Evolutionary conservation across 1,139 yeast genomes (phyloP).

Genomic region (Kodamaea fungicola): DNA sequence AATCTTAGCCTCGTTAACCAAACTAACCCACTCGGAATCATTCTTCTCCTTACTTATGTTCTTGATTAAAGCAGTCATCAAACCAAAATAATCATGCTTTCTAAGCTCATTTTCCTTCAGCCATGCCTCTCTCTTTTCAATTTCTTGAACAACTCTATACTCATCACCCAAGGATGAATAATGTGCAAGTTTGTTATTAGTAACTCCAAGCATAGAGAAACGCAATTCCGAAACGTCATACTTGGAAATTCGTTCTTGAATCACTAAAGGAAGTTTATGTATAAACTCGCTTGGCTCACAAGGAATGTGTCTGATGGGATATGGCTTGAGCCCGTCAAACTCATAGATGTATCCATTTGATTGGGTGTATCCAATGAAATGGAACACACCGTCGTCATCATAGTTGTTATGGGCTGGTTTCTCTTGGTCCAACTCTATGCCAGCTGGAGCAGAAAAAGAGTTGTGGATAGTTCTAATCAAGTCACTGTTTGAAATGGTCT

Average conservation of each 20-base stretch:
- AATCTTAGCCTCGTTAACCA: conserved; percentile 31
- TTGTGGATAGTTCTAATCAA: conserved; percentile 58
- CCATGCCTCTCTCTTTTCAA: conserved; percentile 38
- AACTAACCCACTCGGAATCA: conserved; percentile 45
- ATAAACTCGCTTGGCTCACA: conserved; percentile 42
- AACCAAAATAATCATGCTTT: conserved; percentile 53
- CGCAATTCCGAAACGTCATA: conserved; percentile 50
- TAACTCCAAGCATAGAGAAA: conserved; percentile 57
- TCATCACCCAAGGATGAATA: conserved; percentile 38
- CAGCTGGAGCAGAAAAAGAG: conserved; percentile 56
- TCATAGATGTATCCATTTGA: conserved; percentile 54
- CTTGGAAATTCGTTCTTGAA: conserved; percentile 44
- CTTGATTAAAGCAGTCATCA: conserved; percentile 46
- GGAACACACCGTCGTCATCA: conserved; percentile 56
- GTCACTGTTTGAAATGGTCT: conserved; percentile 61
- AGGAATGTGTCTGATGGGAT: conserved; percentile 53
- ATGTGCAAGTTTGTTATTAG: conserved; percentile 47
- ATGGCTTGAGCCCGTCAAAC: conserved; percentile 61
- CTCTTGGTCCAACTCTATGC: conserved; percentile 47
- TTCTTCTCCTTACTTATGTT: conserved; percentile 30
- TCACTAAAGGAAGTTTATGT: conserved; percentile 38
- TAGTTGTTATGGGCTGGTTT: conserved; percentile 25
- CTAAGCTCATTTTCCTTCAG: conserved; percentile 44
- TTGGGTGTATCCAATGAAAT: conserved; percentile 56
- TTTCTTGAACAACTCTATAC: conserved; percentile 22